Evolutionary conservation across 2,329 filamentous ascomycete species (phyloP).

Genomic region (Botrytis sinoallii): DNA sequence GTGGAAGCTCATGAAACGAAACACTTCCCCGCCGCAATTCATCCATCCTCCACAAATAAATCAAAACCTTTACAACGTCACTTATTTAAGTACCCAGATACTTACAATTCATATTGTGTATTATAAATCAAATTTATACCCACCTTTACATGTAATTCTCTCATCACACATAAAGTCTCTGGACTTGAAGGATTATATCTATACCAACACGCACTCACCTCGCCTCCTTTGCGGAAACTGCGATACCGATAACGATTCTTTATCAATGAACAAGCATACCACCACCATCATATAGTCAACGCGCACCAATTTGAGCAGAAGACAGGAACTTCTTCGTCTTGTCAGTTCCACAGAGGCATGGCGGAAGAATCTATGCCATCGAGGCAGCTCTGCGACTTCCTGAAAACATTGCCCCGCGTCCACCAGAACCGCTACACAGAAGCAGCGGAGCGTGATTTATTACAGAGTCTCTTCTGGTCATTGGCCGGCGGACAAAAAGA

Average conservation of each 20-base stretch:
- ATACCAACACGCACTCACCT: background rate
- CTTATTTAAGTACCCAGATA: background rate
- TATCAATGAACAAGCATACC: slow-evolving; percentile 15
- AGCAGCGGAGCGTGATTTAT: slow-evolving; percentile 66
- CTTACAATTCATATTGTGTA: background rate
- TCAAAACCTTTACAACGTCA: background rate
- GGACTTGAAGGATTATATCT: background rate
- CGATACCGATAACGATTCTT: slow-evolving; percentile 20
- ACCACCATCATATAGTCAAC: background rate
- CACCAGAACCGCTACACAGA: slow-evolving; percentile 74
- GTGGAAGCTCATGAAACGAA: slow-evolving; percentile 15
- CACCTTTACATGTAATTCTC: background rate
- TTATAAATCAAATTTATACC: background rate
- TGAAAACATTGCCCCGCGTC: slow-evolving; percentile 72
- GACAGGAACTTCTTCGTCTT: background rate
- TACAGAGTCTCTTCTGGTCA: slow-evolving; percentile 81
- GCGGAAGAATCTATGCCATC: slow-evolving; percentile 40
- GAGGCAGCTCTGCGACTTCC: slow-evolving; percentile 77
- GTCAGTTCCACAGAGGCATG: background rate
- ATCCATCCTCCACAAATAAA: slow-evolving; percentile 1
- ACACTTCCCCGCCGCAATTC: background rate
- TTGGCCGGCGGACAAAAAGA: slow-evolving; percentile 73
- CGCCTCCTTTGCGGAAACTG: background rate
- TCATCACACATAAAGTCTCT: no score
- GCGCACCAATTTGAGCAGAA: background rate